phyloP scores from a whole-genome alignment of 1,284 basidiomycete species.

The Thelephora terrestris region DNA sequence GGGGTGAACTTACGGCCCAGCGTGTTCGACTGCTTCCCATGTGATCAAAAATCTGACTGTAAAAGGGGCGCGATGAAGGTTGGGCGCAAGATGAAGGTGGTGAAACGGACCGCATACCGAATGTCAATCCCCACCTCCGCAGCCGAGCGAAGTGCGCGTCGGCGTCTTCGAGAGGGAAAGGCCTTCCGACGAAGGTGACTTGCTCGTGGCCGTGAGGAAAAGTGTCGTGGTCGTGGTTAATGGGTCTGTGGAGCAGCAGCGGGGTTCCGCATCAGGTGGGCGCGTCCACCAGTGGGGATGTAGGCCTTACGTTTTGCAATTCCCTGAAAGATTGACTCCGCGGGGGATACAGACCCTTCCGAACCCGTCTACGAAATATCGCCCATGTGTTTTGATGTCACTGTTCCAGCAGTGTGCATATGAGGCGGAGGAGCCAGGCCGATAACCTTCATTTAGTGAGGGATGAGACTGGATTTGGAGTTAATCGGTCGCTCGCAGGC shows the following conservation, averaged over 20 bases:
- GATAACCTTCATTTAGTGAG: slow-evolving; percentile 31
- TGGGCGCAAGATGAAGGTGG: not conserved
- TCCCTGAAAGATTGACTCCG: slow-evolving; percentile 76
- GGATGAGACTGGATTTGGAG: slow-evolving; percentile 26
- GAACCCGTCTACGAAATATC: slow-evolving; percentile 68
- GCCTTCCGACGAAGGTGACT: slow-evolving; percentile 74
- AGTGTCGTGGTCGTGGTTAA: slow-evolving; percentile 47
- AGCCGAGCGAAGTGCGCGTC: slow-evolving; percentile 74
- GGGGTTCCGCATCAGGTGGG: not conserved
- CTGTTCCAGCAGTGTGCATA: slow-evolving; percentile 75
- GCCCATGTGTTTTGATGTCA: slow-evolving; percentile 45
- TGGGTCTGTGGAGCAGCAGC: slow-evolving; percentile 35
- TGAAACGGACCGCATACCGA: slow-evolving; percentile 40
- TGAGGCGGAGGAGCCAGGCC: slow-evolving; percentile 33
- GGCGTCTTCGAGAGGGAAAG: slow-evolving; percentile 79
- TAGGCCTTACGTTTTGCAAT: slow-evolving; percentile 67
- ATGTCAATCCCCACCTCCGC: slow-evolving; percentile 78
- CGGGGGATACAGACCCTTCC: slow-evolving; percentile 70
- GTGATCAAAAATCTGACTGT: slow-evolving; percentile 83
- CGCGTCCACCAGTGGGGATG: slow-evolving; percentile 3
- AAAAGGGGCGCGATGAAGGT: slow-evolving; percentile 1
- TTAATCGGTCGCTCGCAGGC: slow-evolving; percentile 1
- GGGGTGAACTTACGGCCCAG: slow-evolving; percentile 58
- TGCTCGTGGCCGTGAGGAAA: slow-evolving; percentile 53
- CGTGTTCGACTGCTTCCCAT: slow-evolving; percentile 95